Evolutionary conservation across 257 asterid genomes (phyloP).

Genomic region (Capsicum baccatum): DNA sequence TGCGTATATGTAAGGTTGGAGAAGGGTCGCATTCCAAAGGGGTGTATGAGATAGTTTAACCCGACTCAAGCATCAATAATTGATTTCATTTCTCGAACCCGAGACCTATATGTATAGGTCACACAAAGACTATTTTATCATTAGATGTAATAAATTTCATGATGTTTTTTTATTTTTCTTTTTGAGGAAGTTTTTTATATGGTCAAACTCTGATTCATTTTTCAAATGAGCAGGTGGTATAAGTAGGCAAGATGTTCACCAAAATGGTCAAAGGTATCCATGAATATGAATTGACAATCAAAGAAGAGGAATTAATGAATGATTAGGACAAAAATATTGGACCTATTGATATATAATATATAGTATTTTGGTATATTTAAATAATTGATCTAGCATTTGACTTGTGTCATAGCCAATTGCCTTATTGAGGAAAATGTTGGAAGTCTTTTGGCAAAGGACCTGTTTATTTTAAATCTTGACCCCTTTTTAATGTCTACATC

Average conservation of each 20-base stretch:
- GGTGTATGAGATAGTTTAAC: too few species aligned
- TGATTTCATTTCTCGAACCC: too few species aligned
- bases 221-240: conserved; percentile 11
- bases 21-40: too few species aligned
- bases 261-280: conserved; percentile 17
- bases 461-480: neutral
- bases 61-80: too few species aligned
- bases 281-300: neutral
- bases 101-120: too few species aligned
- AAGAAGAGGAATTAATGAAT: neutral
- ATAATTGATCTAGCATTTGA: neutral
- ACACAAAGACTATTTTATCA: too few species aligned
- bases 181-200: neutral
- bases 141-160: neutral
- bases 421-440: conserved; percentile 1
- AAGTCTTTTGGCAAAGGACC: neutral
- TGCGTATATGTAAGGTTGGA: too few species aligned
- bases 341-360: neutral
- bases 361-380: conserved; percentile 1
- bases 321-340: neutral
- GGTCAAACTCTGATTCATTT: neutral
- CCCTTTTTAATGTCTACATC: neutral
- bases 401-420: neutral
- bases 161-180: neutral
- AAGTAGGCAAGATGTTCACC: conserved; percentile 31